A percentile compares a stretch with the other conserved stretches of the same genome.
These are phyloP conservation scores for Epichloe uncinata DNA, from an alignment of 2,329 filamentous ascomycete genomes.

Conservation along the genomic window DNA sequence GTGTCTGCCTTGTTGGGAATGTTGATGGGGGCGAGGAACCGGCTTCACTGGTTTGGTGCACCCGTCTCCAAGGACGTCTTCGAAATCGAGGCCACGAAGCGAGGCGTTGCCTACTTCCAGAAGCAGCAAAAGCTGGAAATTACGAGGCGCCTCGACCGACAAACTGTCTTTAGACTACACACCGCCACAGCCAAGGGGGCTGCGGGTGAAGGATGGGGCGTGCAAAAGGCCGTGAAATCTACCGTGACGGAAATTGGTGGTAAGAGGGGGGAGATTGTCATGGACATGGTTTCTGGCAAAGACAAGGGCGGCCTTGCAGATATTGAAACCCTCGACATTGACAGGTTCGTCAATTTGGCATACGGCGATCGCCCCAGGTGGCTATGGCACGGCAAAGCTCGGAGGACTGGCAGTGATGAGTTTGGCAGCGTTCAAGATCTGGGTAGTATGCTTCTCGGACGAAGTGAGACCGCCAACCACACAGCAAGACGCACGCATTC, in stretches of 20 bases:
- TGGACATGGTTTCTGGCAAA: constrained; percentile 80
- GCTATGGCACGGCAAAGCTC: constrained; percentile 86
- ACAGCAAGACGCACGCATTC: constrained; percentile 37
- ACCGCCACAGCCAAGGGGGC: constrained; percentile 80
- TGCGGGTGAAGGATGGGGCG: constrained; percentile 77
- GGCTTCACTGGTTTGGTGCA: constrained; percentile 71
- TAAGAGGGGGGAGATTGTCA: constrained; percentile 90
- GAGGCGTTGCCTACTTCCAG: constrained; percentile 78
- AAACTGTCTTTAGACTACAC: constrained; percentile 71
- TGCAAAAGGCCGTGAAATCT: constrained; percentile 88
- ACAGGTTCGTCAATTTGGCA: constrained; percentile 64
- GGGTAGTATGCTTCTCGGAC: constrained; percentile 37
- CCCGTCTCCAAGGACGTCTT: constrained; percentile 86
- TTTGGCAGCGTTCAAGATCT: constrained; percentile 31
- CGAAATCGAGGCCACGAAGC: constrained; percentile 68
- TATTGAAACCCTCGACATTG: constrained; percentile 82
- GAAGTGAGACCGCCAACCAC: constrained; percentile 31
- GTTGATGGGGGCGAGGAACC: constrained; percentile 79
- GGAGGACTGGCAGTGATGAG: constrained; percentile 43
- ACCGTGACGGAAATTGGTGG: constrained; percentile 89
- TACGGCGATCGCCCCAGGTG: constrained; percentile 79
- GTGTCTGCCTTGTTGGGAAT: constrained; percentile 79
- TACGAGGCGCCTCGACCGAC: constrained; percentile 67
- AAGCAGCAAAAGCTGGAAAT: constrained; percentile 72
- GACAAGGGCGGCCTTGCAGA: constrained; percentile 86